These are phyloP conservation scores for Sporothrix dimorphospora DNA, from an alignment of 2,329 filamentous ascomycete genomes.

Conservation along the genomic window DNA sequence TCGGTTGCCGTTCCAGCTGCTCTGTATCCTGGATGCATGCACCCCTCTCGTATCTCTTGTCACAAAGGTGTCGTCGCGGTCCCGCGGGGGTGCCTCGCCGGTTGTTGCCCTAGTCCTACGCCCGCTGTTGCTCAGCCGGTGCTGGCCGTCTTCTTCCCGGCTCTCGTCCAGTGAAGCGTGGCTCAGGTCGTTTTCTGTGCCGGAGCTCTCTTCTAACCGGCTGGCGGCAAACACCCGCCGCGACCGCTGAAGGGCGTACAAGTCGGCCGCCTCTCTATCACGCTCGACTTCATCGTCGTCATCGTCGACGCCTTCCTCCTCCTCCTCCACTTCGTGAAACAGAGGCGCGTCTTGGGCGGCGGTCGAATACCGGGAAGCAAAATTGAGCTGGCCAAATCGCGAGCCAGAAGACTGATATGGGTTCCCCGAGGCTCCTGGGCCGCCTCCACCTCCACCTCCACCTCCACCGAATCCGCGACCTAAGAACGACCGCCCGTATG, in stretches of 20 bases:
- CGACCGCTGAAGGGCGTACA: constrained; percentile 88
- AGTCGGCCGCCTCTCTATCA: constrained; percentile 89
- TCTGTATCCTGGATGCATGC: constrained; percentile 55
- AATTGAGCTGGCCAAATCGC: constrained; percentile 72
- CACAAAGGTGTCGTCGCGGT: not conserved
- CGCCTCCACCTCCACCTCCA: constrained; percentile 43
- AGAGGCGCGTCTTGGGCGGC: constrained; percentile 79
- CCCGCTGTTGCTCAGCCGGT: constrained; percentile 38
- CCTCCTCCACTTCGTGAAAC: constrained; percentile 70
- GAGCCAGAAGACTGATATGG: constrained; percentile 77
- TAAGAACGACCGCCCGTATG: constrained; percentile 49
- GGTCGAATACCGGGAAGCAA: constrained; percentile 73
- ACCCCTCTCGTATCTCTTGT: not conserved
- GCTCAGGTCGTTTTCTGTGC: constrained; percentile 74
- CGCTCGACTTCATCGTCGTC: constrained; percentile 92
- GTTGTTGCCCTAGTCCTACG: constrained; percentile 40
- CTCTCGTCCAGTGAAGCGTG: constrained; percentile 58
- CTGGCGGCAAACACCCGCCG: constrained; percentile 84
- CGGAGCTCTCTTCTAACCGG: constrained; percentile 81
- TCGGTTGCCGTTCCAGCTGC: constrained; percentile 64
- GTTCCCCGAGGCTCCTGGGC: constrained; percentile 54
- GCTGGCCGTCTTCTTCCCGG: constrained; percentile 48
- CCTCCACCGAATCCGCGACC: constrained; percentile 42
- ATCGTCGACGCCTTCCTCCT: constrained; percentile 77
- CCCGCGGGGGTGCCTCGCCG: not conserved